Base-by-base conservation (phyloP, 306 rosid genomes). In the Hippophae gyantsensis region DNA sequence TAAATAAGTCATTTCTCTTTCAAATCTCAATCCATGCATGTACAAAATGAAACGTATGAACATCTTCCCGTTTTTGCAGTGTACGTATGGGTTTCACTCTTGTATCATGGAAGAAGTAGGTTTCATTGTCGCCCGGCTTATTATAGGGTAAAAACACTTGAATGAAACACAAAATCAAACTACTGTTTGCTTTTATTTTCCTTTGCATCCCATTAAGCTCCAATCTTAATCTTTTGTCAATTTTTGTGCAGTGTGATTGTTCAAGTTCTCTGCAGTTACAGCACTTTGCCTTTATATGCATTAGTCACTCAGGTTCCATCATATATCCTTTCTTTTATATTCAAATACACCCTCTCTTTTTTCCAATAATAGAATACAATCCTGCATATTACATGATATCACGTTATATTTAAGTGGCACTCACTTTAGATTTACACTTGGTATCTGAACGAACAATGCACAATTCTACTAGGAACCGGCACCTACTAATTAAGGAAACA, bases 181-280 rank as follows among this genome's bases (percentile, higher is more conserved):
- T 13, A 12, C 8, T 7, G 7, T 13, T n/a, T 48, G 53, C 57
- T 50, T 13, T 1, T 6, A 47, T 41, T 12, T 63, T 26, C 25
- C 44, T 52, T 6, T 2, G 9, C 9, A 38, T 40, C 38, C 38
- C 38, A 32, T 32, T 27, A 32, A 32, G 38, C 38, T 32, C 38
- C 38, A 32, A 32, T 32, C 38, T 32, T 32, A 32, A 32, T 2
- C 38, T 32, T 32, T 18, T 60, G 55, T 44, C 54, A 5, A 42
- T 18, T 10, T 23, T 55, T 14, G 10, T 50, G 80, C 87, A 83
- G 98, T 41, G 77, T 65, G 57, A 64, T 87, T 64, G 98, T 92
- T 78, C 95, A 87, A 81, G 98, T 92, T 51, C 93, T 92, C 13
- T 87, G 98, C 82, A 92, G 98, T 63, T 85, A 81, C 72, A 79